A percentile compares a stretch with the other conserved stretches of the same genome.
These are phyloP conservation scores for Prunella vulgaris DNA, from an alignment of 257 asterid genomes.

Conservation along the genomic window DNA sequence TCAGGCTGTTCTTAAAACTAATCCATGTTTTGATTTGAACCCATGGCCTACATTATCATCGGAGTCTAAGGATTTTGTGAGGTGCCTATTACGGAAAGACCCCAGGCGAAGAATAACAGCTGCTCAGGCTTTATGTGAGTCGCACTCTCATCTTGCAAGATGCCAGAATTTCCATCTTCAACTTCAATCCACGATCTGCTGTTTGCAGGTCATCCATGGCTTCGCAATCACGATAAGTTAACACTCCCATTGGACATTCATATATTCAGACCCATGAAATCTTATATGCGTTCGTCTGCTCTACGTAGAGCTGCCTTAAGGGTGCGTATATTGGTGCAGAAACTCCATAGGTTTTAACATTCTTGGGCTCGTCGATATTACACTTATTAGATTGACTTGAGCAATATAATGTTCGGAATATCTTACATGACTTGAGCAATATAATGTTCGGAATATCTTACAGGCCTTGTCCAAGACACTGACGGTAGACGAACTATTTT, in stretches of 20 bases:
- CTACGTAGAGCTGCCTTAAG: conserved; percentile 70
- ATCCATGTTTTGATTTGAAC: conserved; percentile 49
- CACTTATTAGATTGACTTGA: no score
- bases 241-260: conserved; percentile 45
- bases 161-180: neutral
- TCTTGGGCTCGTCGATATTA: neutral
- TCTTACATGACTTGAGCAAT: conserved; percentile 34
- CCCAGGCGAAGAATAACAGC: conserved; percentile 62
- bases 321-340: conserved; percentile 34
- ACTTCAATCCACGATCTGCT: neutral
- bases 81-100: conserved; percentile 48
- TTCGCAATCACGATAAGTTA: conserved; percentile 32
- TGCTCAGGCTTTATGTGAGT: conserved; percentile 71
- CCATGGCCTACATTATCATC: conserved; percentile 59
- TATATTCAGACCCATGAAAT: conserved; percentile 53
- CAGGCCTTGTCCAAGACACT: conserved; percentile 38
- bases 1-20: conserved; percentile 51
- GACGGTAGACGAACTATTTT: conserved; percentile 26
- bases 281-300: conserved; percentile 61
- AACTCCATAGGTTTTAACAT: neutral
- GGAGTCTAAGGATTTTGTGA: conserved; percentile 56
- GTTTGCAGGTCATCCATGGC: conserved; percentile 75
- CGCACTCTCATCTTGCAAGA: neutral
- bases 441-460: neutral
- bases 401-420: neutral